Conservation (phyloP, 1,284 basidiomycete genomes). For the Stereum hirsutum region DNA sequence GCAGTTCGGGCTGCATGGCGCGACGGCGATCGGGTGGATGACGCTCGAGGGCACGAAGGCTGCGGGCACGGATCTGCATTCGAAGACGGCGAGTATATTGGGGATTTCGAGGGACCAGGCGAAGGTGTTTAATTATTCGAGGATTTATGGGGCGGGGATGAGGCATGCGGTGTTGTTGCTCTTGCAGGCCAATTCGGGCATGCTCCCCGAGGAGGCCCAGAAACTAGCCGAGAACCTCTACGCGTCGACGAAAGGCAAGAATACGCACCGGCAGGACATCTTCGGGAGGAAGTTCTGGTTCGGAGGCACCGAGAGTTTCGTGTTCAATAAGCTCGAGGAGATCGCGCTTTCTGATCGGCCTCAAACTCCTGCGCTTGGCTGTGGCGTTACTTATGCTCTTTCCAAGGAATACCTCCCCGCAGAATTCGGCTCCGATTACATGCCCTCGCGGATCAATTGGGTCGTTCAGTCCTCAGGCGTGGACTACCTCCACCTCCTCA, state of each 20-base stretch:
- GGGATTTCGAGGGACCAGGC: conserved; percentile 93
- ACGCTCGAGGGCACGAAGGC: conserved; percentile 98
- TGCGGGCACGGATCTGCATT: conserved; percentile 93
- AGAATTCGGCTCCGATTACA: conserved; percentile 77
- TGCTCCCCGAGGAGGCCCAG: conserved; percentile 75
- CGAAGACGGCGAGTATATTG: conserved; percentile 91
- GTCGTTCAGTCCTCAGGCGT: conserved; percentile 98
- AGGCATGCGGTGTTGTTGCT: conserved; percentile 88
- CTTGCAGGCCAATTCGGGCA: conserved; percentile 77
- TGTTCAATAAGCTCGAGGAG: conserved; percentile 99
- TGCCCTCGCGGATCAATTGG: conserved; percentile 98
- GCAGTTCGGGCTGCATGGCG: conserved; percentile 95
- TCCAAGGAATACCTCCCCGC: conserved; percentile 82
- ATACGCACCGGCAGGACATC: conserved; percentile 59
- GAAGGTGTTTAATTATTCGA: conserved; percentile 99
- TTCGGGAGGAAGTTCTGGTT: conserved; percentile 90
- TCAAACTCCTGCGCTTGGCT: conserved; percentile 88
- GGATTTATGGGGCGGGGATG: conserved; percentile 97
- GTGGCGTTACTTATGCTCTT: conserved; percentile 89
- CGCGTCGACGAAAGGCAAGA: conserved; percentile 89
- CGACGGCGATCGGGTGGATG: conserved; percentile 99
- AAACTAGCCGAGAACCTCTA: conserved; percentile 84
- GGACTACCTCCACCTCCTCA: conserved; percentile 94
- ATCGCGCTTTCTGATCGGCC: conserved; percentile 87
- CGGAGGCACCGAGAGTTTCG: conserved; percentile 92